These are phyloP conservation scores for Leccinum fuscescens DNA, from an alignment of 1,284 basidiomycete genomes.

Conservation along the genomic window DNA sequence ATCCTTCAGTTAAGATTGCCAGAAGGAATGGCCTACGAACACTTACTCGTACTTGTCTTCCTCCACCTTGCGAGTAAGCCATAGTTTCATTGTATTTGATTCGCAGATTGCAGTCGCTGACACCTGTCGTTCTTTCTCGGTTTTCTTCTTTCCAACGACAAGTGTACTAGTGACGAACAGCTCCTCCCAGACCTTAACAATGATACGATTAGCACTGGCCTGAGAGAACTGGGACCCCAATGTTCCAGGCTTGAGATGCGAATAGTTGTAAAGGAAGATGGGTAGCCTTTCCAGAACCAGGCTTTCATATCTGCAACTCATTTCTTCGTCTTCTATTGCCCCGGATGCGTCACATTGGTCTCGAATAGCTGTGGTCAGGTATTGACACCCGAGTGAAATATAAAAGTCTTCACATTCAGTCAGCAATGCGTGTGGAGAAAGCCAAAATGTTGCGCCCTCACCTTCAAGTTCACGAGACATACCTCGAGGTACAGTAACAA, in stretches of 20 bases:
- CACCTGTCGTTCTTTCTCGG: no score
- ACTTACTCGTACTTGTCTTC: no score
- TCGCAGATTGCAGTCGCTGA: no score
- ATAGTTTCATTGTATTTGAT: no score
- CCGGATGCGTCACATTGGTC: not conserved
- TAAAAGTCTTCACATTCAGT: constrained; percentile 3
- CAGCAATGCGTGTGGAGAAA: not conserved
- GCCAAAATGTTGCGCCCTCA: not conserved
- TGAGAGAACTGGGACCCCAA: not conserved
- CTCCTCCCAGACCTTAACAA: no score
- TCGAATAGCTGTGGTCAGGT: not conserved
- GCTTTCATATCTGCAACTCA: not conserved
- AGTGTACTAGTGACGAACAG: not conserved
- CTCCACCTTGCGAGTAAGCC: no score
- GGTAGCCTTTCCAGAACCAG: constrained; percentile 2
- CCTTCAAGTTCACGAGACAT: constrained; percentile 10
- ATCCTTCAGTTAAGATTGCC: no score
- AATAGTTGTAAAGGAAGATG: constrained; percentile 3
- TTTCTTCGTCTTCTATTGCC: not conserved
- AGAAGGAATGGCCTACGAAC: no score
- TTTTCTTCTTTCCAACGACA: no score
- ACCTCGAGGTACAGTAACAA: not conserved
- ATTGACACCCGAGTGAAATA: not conserved
- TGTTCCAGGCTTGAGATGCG: not conserved
- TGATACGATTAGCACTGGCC: not conserved